Percentiles rank a stretch among this genome's conserved stretches.
phyloP scores from a whole-genome alignment of 495 filamentous ascomycete genomes.

The Glutinoglossum americanum region DNA sequence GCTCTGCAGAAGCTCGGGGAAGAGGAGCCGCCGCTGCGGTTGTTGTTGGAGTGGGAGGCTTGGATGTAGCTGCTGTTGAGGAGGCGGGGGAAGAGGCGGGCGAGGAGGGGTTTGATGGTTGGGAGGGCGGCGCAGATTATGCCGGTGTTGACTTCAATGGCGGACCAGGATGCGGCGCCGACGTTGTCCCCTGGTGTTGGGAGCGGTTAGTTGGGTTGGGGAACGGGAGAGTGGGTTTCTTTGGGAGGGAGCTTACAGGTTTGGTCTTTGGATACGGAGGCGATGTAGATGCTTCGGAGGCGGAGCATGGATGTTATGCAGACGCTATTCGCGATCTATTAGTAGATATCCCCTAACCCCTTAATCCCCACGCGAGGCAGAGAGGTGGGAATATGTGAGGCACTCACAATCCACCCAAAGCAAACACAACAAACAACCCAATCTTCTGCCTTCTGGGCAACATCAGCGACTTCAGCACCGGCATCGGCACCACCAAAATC shows the following conservation, averaged over 20 bases:
- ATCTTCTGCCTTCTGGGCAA: constrained; percentile 29
- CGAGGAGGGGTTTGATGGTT: constrained; percentile 15
- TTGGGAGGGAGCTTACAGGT: constrained; percentile 1
- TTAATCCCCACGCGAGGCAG: no score
- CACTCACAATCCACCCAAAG: constrained; percentile 25
- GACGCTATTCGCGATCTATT: constrained; percentile 2
- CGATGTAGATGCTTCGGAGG: constrained; percentile 13
- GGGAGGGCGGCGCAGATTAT: constrained; percentile 20
- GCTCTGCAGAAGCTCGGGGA: not conserved
- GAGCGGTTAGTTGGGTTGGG: not conserved
- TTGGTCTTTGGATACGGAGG: constrained; percentile 10
- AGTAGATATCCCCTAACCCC: no score
- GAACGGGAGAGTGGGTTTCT: not conserved
- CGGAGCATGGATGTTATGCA: constrained; percentile 15
- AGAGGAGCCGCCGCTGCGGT: not conserved
- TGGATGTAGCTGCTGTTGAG: not conserved
- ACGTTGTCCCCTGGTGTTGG: constrained; percentile 8
- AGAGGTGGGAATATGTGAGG: constrained; percentile 4
- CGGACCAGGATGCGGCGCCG: constrained; percentile 15
- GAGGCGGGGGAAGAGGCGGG: constrained; percentile 10
- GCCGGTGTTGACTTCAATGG: constrained; percentile 17
- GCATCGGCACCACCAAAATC: constrained; percentile 33
- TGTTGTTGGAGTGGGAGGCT: not conserved
- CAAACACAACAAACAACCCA: constrained; percentile 30
- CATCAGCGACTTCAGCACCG: constrained; percentile 27